Evolutionary conservation across 208 protist species (phyloP), one percentile per base, ranked within the genome.

Genomic region (Giardia duodenalis): DNA sequence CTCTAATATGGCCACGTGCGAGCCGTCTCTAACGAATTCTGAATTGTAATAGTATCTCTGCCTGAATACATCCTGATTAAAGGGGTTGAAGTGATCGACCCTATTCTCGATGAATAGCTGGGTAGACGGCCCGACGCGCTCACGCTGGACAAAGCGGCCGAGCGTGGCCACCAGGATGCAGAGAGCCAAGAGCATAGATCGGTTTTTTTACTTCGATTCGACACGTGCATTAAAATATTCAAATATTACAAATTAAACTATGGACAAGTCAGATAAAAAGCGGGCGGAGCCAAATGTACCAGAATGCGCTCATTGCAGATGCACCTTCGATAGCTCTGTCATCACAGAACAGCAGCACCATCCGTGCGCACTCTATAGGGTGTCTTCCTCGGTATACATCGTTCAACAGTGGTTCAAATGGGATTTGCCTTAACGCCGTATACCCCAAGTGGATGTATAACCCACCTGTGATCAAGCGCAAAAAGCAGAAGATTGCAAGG

Each of bases 1-100:
- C 1, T 91, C 1, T 30, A 91, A 0, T 2, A 91, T 91, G 2
- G 44, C 44, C 43, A 2, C 45, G 2, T 2, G 10, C 44, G 44
- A 43, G n/a, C 47, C 44, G 4, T 89, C 4, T n/a, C 0, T 2
- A 91, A n/a, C 2, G n/a, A 91, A 91, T 48, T 46, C 44, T 91
- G 88, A 91, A n/a, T 91, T 91, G 1, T 43, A 1, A n/a, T 47
- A 91, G 47, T 91, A 91, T 43, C 88, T n/a, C 46, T 91, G 88
- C 4, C 47, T 47, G 45, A 91, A 91, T 4, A 42, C 44, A 4
- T 45, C 4, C 86, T 30, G 10, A 76, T 76, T 30, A 30, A 76
- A 76, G 57, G 57, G 57, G 57, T 76, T 76, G 57, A 76, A 76
- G 57, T 76, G 57, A 30, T 76, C 57, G 57, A 76, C 19, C 19